These are phyloP conservation scores for Juglanconis oblonga DNA, from an alignment of 2,329 filamentous ascomycete genomes.

Conservation along the genomic window DNA sequence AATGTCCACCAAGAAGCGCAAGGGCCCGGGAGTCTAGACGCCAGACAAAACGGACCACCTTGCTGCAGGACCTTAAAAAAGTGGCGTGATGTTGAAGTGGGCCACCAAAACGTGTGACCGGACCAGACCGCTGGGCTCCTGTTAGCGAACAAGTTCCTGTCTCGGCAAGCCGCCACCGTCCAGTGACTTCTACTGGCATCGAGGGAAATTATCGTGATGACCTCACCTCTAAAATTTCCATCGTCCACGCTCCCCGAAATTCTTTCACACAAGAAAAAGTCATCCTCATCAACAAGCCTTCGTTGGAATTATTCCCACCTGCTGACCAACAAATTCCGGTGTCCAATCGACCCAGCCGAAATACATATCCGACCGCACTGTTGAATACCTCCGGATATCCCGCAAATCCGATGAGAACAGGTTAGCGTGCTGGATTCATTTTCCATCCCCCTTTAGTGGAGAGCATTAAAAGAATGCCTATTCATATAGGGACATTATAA, in stretches of 20 bases:
- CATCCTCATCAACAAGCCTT: not conserved
- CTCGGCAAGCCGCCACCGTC: not conserved
- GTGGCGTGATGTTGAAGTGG: constrained; percentile 13
- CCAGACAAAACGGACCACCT: constrained; percentile 5
- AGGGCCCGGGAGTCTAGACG: not conserved
- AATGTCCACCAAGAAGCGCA: not conserved
- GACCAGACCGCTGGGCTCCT: constrained; percentile 18
- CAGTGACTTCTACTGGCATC: constrained; percentile 13
- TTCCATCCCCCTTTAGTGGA: too few species aligned
- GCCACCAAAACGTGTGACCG: constrained; percentile 22
- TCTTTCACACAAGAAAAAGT: not conserved
- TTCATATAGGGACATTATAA: too few species aligned
- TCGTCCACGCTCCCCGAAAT: not conserved
- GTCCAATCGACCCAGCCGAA: too few species aligned
- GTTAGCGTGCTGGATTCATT: too few species aligned
- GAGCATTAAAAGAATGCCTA: too few species aligned
- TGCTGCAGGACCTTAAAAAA: constrained; percentile 12
- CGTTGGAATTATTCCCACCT: not conserved
- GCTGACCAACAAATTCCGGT: not conserved
- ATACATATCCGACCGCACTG: too few species aligned
- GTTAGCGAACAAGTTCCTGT: constrained; percentile 18
- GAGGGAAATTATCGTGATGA: constrained; percentile 23
- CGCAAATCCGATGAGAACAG: too few species aligned
- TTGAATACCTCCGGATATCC: too few species aligned
- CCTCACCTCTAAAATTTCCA: constrained; percentile 2